A percentile compares a stretch with the other conserved stretches of the same genome.
These are phyloP conservation scores for Dillenia suffruticosa DNA, from an alignment of 164 flowering plant species.

Conservation along the genomic window DNA sequence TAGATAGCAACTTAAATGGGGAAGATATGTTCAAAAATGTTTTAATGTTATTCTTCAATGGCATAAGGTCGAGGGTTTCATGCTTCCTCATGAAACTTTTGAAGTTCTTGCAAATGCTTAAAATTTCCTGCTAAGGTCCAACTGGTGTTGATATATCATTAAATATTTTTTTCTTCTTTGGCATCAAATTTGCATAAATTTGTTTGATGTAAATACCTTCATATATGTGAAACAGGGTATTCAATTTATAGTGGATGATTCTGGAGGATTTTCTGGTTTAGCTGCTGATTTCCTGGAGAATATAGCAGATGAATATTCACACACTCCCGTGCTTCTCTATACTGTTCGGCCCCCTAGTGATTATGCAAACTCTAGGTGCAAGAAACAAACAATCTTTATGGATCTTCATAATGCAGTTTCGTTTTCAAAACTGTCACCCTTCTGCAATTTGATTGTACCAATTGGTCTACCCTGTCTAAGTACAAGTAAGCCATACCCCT, in stretches of 20 bases:
- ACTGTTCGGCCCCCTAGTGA: conserved; percentile 47
- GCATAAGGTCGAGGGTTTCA: no score
- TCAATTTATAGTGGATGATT: conserved; percentile 83
- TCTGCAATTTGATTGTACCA: conserved; percentile 72
- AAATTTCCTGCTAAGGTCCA: no score
- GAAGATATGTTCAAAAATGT: no score
- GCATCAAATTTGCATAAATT: no score
- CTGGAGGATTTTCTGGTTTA: conserved; percentile 87
- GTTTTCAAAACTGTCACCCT: conserved; percentile 68
- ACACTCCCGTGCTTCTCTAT: conserved; percentile 78
- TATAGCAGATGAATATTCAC: conserved; percentile 86
- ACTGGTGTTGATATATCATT: no score
- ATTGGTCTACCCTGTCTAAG: conserved; percentile 71
- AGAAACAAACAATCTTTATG: conserved; percentile 33
- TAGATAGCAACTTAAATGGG: no score
- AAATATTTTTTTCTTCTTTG: no score
- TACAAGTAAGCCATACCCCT: conserved; percentile 44
- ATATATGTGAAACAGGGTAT: conserved; percentile 53
- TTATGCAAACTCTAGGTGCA: conserved; percentile 22
- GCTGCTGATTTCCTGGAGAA: conserved; percentile 79
- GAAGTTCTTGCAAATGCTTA: no score
- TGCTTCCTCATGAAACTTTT: no score
- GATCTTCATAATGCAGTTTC: conserved; percentile 85
- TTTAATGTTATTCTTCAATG: no score
- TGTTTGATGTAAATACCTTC: no score